Conservation (phyloP, 257 asterid species). For the Leonotis leonurus region DNA sequence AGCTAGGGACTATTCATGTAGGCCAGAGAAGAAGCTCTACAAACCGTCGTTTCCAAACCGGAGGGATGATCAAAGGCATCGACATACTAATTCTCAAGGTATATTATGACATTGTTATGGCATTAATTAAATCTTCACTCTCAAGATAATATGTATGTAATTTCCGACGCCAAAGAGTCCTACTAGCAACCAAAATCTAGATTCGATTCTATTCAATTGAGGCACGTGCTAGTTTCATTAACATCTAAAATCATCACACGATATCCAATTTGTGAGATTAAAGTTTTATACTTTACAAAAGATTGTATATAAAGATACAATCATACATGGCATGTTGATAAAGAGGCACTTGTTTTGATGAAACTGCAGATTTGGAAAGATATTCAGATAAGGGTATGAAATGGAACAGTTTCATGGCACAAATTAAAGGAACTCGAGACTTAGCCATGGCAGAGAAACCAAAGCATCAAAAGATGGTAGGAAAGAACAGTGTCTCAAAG, state of each 20-base stretch:
- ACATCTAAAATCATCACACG: no score
- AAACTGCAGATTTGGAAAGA: slow-evolving; percentile 4
- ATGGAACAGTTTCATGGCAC: slow-evolving; percentile 16
- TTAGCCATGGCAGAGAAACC: slow-evolving; percentile 11
- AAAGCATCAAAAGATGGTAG: slow-evolving; percentile 4
- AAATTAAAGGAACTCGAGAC: slow-evolving; percentile 12
- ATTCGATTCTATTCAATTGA: no score
- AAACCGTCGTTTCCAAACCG: slow-evolving; percentile 34
- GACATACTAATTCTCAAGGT: no score
- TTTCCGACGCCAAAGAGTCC: no score
- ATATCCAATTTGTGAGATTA: no score
- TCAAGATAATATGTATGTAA: no score
- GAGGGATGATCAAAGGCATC: slow-evolving; percentile 13
- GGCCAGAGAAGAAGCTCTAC: slow-evolving; percentile 16
- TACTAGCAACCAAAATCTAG: no score
- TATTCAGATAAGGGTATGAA: slow-evolving; percentile 9
- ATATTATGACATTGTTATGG: no score
- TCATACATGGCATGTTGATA: neutral
- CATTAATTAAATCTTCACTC: no score
- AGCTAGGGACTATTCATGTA: slow-evolving; percentile 26
- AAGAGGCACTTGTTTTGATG: neutral
- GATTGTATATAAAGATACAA: no score
- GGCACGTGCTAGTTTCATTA: no score
- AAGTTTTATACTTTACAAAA: no score
- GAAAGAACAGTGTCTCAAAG: slow-evolving; percentile 39